phyloP scores from a whole-genome alignment of 2,329 filamentous ascomycete genomes.

The Aspergillus hiratsukae region DNA sequence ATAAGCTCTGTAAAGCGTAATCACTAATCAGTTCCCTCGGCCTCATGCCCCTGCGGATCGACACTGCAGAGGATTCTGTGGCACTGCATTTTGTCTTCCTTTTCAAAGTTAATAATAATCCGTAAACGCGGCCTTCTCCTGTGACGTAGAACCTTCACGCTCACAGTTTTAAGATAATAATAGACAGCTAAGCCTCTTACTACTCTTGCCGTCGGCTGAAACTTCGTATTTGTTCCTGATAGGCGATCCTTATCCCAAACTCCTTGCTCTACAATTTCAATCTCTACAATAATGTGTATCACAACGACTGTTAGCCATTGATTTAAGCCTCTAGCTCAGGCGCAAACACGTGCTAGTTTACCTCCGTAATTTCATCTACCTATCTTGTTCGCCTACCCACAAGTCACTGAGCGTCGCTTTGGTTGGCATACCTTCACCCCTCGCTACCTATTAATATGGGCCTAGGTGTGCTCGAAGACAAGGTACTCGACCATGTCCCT shows the following conservation, averaged over 20 bases:
- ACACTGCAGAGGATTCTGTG: not conserved
- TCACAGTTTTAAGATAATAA: not conserved
- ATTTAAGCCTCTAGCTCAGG: not conserved
- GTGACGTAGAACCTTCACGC: not conserved
- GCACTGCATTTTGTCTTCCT: no score
- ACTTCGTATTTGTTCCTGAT: not conserved
- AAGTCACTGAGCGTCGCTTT: not conserved
- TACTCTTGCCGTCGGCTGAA: not conserved
- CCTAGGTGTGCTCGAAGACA: conserved; percentile 69
- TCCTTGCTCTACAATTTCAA: not conserved
- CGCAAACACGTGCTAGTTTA: not conserved
- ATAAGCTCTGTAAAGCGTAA: not conserved
- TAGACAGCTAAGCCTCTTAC: not conserved
- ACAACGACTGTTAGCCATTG: not conserved
- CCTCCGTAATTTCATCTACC: not conserved
- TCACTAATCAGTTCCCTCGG: no score
- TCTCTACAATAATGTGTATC: not conserved
- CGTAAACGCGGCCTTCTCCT: not conserved
- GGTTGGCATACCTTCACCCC: not conserved
- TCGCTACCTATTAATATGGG: conserved; percentile 48
- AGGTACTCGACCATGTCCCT: conserved; percentile 64
- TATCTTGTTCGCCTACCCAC: not conserved
- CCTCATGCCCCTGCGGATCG: not conserved
- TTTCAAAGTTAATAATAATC: not conserved
- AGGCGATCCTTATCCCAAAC: no score